phyloP scores from a whole-genome alignment of 1,284 basidiomycete species.

The Macrocystidia cucumis region DNA sequence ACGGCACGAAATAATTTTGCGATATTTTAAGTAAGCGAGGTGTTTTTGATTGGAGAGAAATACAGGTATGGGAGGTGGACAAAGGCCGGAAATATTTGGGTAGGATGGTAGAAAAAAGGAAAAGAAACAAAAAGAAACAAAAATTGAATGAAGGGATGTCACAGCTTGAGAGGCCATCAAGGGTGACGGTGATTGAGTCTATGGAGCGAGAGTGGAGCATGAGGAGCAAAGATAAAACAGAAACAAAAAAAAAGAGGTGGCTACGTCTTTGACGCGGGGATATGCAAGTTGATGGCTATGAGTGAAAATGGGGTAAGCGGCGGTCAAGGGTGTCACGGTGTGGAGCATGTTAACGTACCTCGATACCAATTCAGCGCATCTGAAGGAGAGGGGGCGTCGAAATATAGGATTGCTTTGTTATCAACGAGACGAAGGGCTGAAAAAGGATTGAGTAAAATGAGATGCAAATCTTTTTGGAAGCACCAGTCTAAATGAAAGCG shows the following conservation, averaged over 20 bases:
- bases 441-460: background rate
- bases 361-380: conserved; percentile 87
- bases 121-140: too few species aligned
- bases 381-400: conserved; percentile 76
- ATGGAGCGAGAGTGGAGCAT: conserved; percentile 1
- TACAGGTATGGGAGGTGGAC: too few species aligned
- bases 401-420: conserved; percentile 89
- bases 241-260: conserved; percentile 9
- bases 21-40: too few species aligned
- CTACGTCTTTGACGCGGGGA: conserved; percentile 37
- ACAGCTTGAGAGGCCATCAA: too few species aligned
- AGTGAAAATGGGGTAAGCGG: background rate
- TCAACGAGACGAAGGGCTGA: conserved; percentile 76
- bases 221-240: conserved; percentile 1
- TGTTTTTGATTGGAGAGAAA: too few species aligned
- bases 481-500: conserved; percentile 8
- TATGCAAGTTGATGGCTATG: conserved; percentile 38
- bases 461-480: conserved; percentile 5
- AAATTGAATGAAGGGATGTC: too few species aligned
- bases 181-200: conserved; percentile 8
- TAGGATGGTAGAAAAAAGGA: too few species aligned
- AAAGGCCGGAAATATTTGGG: too few species aligned
- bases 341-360: conserved; percentile 38
- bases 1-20: too few species aligned
- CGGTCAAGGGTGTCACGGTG: conserved; percentile 1